Base-by-base conservation (phyloP, 495 filamentous ascomycete species). In the Pseudomonodictys pantanalensis region DNA sequence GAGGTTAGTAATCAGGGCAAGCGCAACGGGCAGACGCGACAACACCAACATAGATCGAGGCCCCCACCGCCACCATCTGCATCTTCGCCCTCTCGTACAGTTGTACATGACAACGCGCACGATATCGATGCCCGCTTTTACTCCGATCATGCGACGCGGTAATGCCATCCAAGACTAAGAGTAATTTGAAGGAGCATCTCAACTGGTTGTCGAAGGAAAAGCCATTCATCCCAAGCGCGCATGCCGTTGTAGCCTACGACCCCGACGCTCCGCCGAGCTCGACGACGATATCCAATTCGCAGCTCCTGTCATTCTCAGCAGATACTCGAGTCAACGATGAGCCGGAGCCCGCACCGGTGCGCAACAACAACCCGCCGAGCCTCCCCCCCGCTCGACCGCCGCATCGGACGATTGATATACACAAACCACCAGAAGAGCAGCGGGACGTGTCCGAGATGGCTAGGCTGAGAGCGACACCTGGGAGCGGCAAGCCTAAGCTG, bases 121-220 rank as follows among this genome's bases (percentile, higher is more conserved):
- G 24, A 38, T 45, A 18, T 39, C 58, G 23, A 60, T 64, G 64
- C 29, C 11, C 32, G 30, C 49, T 30, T 23, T 24, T 10, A 24
- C n/a, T 25, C 45, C 33, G 39, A 64, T 42, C 39, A 67, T 69
- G 68, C 35, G 46, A 52, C 68, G 70, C 52, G 68, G 73, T 75
- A 68, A 88, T 88, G 85, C 86, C 85, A 76, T 76, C 38, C 12
- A 41, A 74, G 70, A 81, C 86, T 71, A 86, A 86, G 70, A 81
- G 86, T 71, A 86, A 86, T 71, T 73, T 86, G 50, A 69, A 66
- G 60, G 75, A 74, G 65, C 81, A 86, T 56, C 73, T 85, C 64
- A 75, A 76, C 60, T 86, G 83, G 83, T 77, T 86, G 66, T 68
- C 84, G 61, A 69, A 71, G 49, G 73, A 76, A 67, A 73, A 73